phyloP scores from a whole-genome alignment of 345 rosid species.

The Orychophragmus violaceus region DNA sequence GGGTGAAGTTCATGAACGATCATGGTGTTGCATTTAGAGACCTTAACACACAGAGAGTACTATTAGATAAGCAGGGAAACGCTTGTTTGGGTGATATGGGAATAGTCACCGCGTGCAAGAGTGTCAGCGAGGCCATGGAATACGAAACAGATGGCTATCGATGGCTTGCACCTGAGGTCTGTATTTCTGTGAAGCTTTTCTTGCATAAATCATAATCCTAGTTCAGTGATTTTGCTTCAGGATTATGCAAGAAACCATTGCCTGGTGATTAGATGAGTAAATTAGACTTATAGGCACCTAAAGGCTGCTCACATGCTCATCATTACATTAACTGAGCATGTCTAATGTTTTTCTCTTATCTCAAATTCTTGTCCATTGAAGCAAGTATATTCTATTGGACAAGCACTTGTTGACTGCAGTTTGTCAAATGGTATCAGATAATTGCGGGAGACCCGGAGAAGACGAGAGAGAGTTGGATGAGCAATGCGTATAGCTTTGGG shows the following conservation, averaged over 20 bases:
- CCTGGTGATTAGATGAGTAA: not conserved
- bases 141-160: constrained; percentile 99
- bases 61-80: constrained; percentile 75
- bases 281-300: not conserved
- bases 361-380: not conserved
- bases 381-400: not conserved
- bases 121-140: constrained; percentile 73
- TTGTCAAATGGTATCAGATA: constrained; percentile 46
- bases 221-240: not conserved
- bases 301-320: constrained; percentile 30
- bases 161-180: constrained; percentile 98
- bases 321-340: constrained; percentile 36
- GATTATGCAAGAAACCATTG: not conserved
- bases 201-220: not conserved
- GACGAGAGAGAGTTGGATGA: constrained; percentile 91
- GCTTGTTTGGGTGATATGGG: constrained; percentile 93
- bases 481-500: constrained; percentile 89
- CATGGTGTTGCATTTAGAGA: constrained; percentile 78
- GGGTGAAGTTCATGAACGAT: constrained; percentile 73
- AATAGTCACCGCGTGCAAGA: constrained; percentile 78
- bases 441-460: constrained; percentile 93
- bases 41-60: constrained; percentile 78
- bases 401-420: constrained; percentile 6
- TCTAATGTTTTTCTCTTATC: constrained; percentile 19
- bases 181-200: constrained; percentile 26